Evolutionary conservation across 441 rosid species (phyloP), one percentile per base, ranked within the genome.

Genomic region (Pelargonium myrrhifolium): DNA sequence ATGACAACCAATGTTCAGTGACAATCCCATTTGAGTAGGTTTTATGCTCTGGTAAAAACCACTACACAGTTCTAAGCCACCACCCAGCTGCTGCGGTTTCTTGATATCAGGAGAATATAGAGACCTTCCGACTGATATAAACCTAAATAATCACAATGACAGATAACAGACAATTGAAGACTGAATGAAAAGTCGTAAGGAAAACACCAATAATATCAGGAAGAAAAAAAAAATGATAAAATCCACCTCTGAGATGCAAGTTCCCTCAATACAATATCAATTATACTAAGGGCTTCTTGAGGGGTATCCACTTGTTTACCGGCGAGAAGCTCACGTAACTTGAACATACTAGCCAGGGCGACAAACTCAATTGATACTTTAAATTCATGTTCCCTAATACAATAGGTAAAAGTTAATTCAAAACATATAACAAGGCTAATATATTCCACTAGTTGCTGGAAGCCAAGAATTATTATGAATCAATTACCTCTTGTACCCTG

Each of bases 11-110:
- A 84, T 81, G 65, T 84, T 84, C 42, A 84, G 71, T 21, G 87
- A 81, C 47, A 84, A 55, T 64, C 85, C 85, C 84, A 84, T 81
- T 74, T 84, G 85, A 22, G 87, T 84, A 35, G 84, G 84, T 24
- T 84, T 75, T 63, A 84, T 79, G 60, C 85, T 84, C 77, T 84
- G 85, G 75, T 84, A 81, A 72, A 81, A 81, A 7, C 87, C 87
- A 22, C 82, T 75, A 81, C 87, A 84, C 43, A 79, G 69, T 67
- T 84, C 85, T 39, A 81, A 71, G 24, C 84, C 85, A 63, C 78
- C 85, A 14, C 81, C 79, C 17, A 84, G 66, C 45, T 71, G 65
- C 66, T 75, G 78, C 1, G 81, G 72, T 69, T 69, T 75, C 73
- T 67, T 74, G 14, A 78, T 65, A 62, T 64, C 49, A 67, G 85